Conservation (phyloP, 768 basidiomycete species). For the Strobilomyces echinocephalus region DNA sequence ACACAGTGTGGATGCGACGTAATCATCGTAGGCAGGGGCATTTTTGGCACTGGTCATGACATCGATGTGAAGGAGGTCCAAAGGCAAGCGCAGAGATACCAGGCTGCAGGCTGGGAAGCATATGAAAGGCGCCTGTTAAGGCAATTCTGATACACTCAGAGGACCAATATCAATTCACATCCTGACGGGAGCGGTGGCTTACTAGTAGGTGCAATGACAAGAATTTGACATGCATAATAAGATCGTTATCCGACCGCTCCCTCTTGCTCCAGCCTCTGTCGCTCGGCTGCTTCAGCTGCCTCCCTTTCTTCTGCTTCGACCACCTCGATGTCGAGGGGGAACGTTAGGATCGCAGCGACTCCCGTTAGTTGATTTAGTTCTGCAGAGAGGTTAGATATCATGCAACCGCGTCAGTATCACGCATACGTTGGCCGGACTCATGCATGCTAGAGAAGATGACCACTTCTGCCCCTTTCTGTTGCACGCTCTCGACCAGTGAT, state of each 20-base stretch:
- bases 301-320: conserved; percentile 90
- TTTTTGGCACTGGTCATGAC: conserved; percentile 64
- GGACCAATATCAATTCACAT: not conserved
- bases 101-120: conserved; percentile 84
- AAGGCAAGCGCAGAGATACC: conserved; percentile 79
- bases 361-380: conserved; percentile 96
- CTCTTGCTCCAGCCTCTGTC: conserved; percentile 10
- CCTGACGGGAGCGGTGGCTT: not conserved
- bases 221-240: not conserved
- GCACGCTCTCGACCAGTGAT: conserved; percentile 80
- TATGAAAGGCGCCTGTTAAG: conserved; percentile 56
- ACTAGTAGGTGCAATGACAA: not conserved
- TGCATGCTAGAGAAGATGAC: conserved; percentile 99
- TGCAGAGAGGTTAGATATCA: conserved; percentile 29
- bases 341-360: conserved; percentile 92
- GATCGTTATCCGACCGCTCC: conserved; percentile 3
- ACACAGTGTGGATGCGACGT: conserved; percentile 83
- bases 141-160: not conserved
- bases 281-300: conserved; percentile 45
- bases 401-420: not conserved
- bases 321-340: conserved; percentile 91
- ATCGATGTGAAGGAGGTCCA: conserved; percentile 38
- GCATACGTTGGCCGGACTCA: conserved; percentile 94
- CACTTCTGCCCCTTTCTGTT: conserved; percentile 85
- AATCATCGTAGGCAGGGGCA: conserved; percentile 95